phyloP scores from a whole-genome alignment of 2,329 filamentous ascomycete genomes.

The Dactylellina leptospora region DNA sequence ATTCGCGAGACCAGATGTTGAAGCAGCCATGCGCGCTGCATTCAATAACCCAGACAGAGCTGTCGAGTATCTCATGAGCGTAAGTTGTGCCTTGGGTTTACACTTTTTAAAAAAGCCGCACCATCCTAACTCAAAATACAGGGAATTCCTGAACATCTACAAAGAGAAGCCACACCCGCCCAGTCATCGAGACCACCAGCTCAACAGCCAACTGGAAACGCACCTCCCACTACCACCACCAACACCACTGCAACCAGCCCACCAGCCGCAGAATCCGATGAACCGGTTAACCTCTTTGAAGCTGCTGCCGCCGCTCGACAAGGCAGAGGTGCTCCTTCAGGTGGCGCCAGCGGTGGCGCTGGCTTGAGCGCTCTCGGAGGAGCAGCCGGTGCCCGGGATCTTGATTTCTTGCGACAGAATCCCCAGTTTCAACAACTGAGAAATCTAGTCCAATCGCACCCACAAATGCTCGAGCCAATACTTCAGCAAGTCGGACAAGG shows the following conservation, averaged over 20 bases:
- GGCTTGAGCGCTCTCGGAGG: slow-evolving; percentile 58
- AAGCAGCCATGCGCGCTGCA: slow-evolving; percentile 92
- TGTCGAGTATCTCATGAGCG: slow-evolving; percentile 91
- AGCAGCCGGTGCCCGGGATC: slow-evolving; percentile 71
- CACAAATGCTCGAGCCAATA: slow-evolving; percentile 98
- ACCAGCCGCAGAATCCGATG: slow-evolving; percentile 63
- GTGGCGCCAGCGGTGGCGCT: slow-evolving; percentile 62
- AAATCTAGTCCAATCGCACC: slow-evolving; percentile 96
- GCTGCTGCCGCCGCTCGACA: slow-evolving; percentile 79
- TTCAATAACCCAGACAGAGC: slow-evolving; percentile 97
- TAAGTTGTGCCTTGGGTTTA: slow-evolving; percentile 60
- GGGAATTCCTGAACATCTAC: slow-evolving; percentile 89
- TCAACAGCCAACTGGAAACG: slow-evolving; percentile 58
- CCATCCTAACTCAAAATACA: slow-evolving; percentile 60
- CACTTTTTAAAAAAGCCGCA: background rate
- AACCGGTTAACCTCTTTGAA: slow-evolving; percentile 88
- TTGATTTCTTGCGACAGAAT: slow-evolving; percentile 94
- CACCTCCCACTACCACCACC: too few species aligned
- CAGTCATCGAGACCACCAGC: slow-evolving; percentile 59
- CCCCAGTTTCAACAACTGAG: slow-evolving; percentile 97
- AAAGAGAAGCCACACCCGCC: slow-evolving; percentile 69
- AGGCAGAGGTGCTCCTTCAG: slow-evolving; percentile 63
- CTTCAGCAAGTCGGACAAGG: slow-evolving; percentile 93
- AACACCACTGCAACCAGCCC: background rate
- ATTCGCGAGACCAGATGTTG: slow-evolving; percentile 86